Base-by-base conservation (phyloP, 23 red algal genomes). In the Gracilaria vermiculophylla region DNA sequence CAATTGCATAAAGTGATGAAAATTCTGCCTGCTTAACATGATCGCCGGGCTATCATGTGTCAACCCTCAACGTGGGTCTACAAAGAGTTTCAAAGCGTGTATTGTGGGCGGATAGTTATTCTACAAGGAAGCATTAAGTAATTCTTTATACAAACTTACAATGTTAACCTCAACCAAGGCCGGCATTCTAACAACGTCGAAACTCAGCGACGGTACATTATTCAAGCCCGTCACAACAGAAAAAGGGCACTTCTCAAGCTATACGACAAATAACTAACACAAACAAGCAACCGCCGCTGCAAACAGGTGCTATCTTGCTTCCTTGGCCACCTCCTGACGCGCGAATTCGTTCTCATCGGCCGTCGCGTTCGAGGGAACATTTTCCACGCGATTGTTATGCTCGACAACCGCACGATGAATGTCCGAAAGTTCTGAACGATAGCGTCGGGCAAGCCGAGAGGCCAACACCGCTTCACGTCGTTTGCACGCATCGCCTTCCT, bases 401-500 rank as follows among this genome's bases (percentile, higher is more conserved):
- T 73, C 67, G 0, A 2, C 12, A 7, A 79, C 76, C 19, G 57
- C 32, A 5, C 49, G 76, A 39, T 66, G 44, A 60, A 88, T 88
- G 8, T 88, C 69, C 20, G 50, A 41, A 43, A 88, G 58, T 65
- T 88, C 84, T 17, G 32, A 32, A 15, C 69, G 50, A 42, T 62
- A 88, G 11, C 84, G 62, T 43, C 49, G 31, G 12, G 66, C 69
- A 24, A 66, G 44, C 8, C 84, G 49, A 15, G 66, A 67, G 20
- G 25, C 15, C 20, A 88, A 53, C 2, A 88, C 69, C 5, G 51
- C 66, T 17, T 76, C 65, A 35, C 84, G 50, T 52, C 84, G 12
- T 20, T 69, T 42, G 54, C 84, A 88, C 9, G 39, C 70, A 15
- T 76, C 72, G n/a, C 53, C 69, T 33, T 80, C 75, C 27, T 56